These are phyloP conservation scores for Leccinum pellstonianum DNA, from an alignment of 768 basidiomycete genomes.

Conservation along the genomic window DNA sequence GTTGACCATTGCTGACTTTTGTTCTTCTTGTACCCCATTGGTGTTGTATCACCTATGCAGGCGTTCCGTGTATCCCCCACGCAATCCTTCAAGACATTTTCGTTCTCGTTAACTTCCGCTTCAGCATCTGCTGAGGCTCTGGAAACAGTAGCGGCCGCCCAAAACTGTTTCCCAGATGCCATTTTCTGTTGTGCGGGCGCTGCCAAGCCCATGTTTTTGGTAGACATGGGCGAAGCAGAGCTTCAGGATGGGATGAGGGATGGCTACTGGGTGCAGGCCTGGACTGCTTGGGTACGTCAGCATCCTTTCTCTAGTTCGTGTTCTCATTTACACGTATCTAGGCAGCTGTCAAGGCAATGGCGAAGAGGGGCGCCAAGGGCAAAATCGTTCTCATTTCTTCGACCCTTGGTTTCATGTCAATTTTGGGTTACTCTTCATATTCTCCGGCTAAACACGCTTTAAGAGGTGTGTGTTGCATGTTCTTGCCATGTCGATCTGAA, in stretches of 20 bases:
- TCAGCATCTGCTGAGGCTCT: constrained; percentile 59
- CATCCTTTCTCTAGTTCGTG: background rate
- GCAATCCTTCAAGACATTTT: constrained; percentile 65
- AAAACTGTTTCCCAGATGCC: constrained; percentile 68
- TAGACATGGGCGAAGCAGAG: constrained; percentile 63
- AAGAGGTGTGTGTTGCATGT: constrained; percentile 50
- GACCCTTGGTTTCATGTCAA: constrained; percentile 68
- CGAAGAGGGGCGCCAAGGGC: constrained; percentile 51
- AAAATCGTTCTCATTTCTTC: constrained; percentile 80
- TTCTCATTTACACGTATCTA: constrained; percentile 26
- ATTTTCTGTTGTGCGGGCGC: constrained; percentile 80
- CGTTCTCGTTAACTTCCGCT: constrained; percentile 59
- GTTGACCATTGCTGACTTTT: background rate
- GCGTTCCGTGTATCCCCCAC: constrained; percentile 47
- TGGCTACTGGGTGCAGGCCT: constrained; percentile 41
- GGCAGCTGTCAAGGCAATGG: constrained; percentile 69
- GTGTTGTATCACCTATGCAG: constrained; percentile 33
- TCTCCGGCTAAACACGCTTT: constrained; percentile 84
- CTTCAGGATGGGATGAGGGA: constrained; percentile 44
- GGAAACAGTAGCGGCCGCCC: constrained; percentile 52
- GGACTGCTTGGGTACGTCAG: constrained; percentile 45
- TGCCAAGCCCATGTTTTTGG: constrained; percentile 67
- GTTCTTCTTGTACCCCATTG: background rate
- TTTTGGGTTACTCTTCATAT: constrained; percentile 79
- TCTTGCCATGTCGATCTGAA: background rate